Percentiles rank a stretch among this genome's conserved stretches.
phyloP scores from a whole-genome alignment of 2,329 filamentous ascomycete species.

The Waltergamsia citrina region DNA sequence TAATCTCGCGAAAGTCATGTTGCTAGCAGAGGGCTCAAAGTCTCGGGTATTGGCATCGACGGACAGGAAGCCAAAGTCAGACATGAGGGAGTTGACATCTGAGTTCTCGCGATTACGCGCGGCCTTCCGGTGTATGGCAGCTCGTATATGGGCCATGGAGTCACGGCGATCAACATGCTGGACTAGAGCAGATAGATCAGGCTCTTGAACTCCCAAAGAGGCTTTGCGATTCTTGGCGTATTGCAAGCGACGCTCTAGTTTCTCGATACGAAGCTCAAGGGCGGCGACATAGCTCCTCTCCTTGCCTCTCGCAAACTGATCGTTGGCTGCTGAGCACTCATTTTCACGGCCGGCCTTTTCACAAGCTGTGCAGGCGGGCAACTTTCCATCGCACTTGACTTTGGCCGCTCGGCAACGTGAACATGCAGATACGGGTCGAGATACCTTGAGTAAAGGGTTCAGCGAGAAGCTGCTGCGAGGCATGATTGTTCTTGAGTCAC shows the following conservation, averaged over 20 bases:
- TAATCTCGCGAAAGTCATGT: slow-evolving; percentile 86
- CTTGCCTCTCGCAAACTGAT: slow-evolving; percentile 92
- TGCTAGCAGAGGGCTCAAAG: slow-evolving; percentile 79
- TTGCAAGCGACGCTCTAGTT: slow-evolving; percentile 68
- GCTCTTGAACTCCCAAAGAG: slow-evolving; percentile 57
- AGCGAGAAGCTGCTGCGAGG: slow-evolving; percentile 38
- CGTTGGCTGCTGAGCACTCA: slow-evolving; percentile 89
- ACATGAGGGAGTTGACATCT: slow-evolving; percentile 85
- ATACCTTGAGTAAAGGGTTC: slow-evolving; percentile 60
- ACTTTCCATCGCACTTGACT: slow-evolving; percentile 94
- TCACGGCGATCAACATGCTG: slow-evolving; percentile 33
- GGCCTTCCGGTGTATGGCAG: slow-evolving; percentile 55
- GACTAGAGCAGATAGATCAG: slow-evolving; percentile 26
- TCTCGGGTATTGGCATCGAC: slow-evolving; percentile 93
- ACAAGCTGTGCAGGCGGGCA: slow-evolving; percentile 90
- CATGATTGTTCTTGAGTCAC: too few species aligned
- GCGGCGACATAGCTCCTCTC: slow-evolving; percentile 92
- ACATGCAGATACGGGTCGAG: slow-evolving; percentile 71
- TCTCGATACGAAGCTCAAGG: slow-evolving; percentile 83
- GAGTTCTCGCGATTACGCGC: slow-evolving; percentile 63
- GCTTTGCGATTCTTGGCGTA: slow-evolving; percentile 63
- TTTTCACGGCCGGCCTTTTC: slow-evolving; percentile 79
- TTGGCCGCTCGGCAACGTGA: slow-evolving; percentile 83
- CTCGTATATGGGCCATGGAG: slow-evolving; percentile 51
- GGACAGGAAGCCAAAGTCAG: slow-evolving; percentile 88